phyloP scores from a whole-genome alignment of 805 yeast genomes.

The Candida nitratophila region DNA sequence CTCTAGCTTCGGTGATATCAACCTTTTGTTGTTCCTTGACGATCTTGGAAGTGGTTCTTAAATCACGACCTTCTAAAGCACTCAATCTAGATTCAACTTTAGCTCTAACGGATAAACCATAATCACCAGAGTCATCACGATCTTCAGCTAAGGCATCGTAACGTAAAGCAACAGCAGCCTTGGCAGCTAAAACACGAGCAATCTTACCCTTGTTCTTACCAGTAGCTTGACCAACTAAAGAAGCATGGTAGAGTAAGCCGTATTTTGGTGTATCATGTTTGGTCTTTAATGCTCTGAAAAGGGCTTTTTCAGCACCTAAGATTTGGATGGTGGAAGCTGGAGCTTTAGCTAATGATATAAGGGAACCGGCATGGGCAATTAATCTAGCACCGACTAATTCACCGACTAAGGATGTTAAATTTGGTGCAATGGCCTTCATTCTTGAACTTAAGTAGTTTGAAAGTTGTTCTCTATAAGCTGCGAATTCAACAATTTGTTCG shows the following conservation, averaged over 20 bases:
- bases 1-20: slow-evolving; percentile 75
- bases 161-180: slow-evolving; percentile 94
- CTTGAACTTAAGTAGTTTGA: slow-evolving; percentile 86
- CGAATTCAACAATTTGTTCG: slow-evolving; percentile 91
- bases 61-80: slow-evolving; percentile 93
- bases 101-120: slow-evolving; percentile 85
- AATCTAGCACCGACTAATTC: slow-evolving; percentile 98
- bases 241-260: slow-evolving; percentile 94
- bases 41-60: slow-evolving; percentile 82
- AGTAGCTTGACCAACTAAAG: slow-evolving; percentile 95
- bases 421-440: slow-evolving; percentile 99
- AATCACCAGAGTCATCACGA: slow-evolving; percentile 90
- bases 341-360: slow-evolving; percentile 91
- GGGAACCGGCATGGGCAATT: slow-evolving; percentile 95
- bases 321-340: slow-evolving; percentile 99
- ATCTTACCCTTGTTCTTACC: slow-evolving; percentile 98
- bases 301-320: slow-evolving; percentile 97
- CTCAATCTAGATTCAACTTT: slow-evolving; percentile 93
- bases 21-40: slow-evolving; percentile 81
- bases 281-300: slow-evolving; percentile 96
- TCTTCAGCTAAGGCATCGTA: slow-evolving; percentile 97
- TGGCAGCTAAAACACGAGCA: slow-evolving; percentile 97
- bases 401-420: slow-evolving; percentile 90
- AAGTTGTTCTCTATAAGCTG: slow-evolving; percentile 94
- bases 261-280: slow-evolving; percentile 98